Base-by-base conservation (phyloP, 2,329 filamentous ascomycete species). In the Capronia americana region DNA sequence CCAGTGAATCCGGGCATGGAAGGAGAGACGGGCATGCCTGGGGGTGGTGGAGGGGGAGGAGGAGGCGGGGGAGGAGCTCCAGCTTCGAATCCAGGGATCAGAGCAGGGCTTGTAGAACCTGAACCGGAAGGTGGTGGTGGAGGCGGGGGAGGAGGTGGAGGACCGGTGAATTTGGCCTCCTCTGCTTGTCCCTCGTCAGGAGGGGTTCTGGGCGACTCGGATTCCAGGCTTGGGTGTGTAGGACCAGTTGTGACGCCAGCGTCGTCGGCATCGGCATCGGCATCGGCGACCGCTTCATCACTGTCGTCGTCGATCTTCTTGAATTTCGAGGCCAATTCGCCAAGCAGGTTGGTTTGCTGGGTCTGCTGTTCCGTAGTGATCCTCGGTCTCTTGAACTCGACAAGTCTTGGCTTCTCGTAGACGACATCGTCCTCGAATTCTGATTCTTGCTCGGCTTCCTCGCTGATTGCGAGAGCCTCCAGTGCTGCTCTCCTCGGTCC, bases 381-480 rank as follows among this genome's bases (percentile, higher is more conserved):
- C 74, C 86, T 87, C 2, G 92, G 92, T 68, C 92, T 87, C 76
- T 87, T 90, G 79, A 94, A 87, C 77, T 95, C 86, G 64, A 97
- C 87, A 57, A 97, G 81, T 63, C 89, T 87, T 46, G 93, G 91
- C 78, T 89, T 94, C 79, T 93, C 92, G 70, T 89, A 91, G 26
- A 94, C 79, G 48, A 89, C 83, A 30, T 84, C 87, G 44, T 90
- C 88, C 56, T 87, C 84, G 23, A 83, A 82, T 34, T 81, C 84
- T 38, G 85, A 86, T 14, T 81, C 82, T 17, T 87, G 84, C 2
- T 85, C 84, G n/a, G 79, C 79, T 32, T 77, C 74, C 57, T 77
- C 76, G 34, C 63, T 81, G 24, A 78, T 78, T 53, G 73, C 74
- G 67, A 77, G 71, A 20, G 73, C 71, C 26, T 79, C 75, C 23